Percentiles rank a stretch among this genome's conserved stretches.
Evolutionary conservation across 1,284 basidiomycete genomes (phyloP).

Genomic region (Papiliotrema terrestris): DNA sequence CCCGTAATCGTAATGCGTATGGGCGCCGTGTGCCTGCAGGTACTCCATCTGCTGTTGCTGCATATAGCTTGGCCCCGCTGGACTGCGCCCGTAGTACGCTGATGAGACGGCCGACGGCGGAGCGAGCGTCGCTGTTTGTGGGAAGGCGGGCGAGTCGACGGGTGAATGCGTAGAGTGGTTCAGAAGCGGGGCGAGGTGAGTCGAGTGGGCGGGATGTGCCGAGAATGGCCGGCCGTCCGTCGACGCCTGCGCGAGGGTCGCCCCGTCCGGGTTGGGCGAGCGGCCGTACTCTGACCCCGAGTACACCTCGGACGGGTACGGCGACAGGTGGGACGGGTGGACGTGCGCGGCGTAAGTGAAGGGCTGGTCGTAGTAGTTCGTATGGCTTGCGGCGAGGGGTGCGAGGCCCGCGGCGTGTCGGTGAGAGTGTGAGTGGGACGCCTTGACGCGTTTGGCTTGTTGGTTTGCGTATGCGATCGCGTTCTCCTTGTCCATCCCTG

Average conservation of each 20-base stretch:
- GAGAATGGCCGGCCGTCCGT: background rate
- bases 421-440: conserved; percentile 4
- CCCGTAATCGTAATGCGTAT: conserved; percentile 23
- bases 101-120: conserved; percentile 1
- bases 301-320: conserved; percentile 16
- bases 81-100: conserved; percentile 11
- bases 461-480: conserved; percentile 7
- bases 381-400: background rate
- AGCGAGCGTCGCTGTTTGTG: conserved; percentile 16
- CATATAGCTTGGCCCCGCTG: conserved; percentile 20
- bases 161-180: conserved; percentile 15
- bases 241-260: background rate
- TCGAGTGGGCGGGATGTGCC: conserved; percentile 7
- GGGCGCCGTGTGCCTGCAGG: conserved; percentile 17
- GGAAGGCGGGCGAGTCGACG: conserved; percentile 19
- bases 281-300: conserved; percentile 25
- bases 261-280: conserved; percentile 18
- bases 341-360: conserved; percentile 17
- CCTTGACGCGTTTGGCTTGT: conserved; percentile 11
- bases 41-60: conserved; percentile 37
- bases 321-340: conserved; percentile 16
- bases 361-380: conserved; percentile 11
- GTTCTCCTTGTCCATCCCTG: conserved; percentile 28
- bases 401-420: conserved; percentile 1
- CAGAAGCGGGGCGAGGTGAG: conserved; percentile 29